These are phyloP conservation scores for Tuber microsphaerosporum DNA, from an alignment of 495 filamentous ascomycete genomes.

Conservation along the genomic window DNA sequence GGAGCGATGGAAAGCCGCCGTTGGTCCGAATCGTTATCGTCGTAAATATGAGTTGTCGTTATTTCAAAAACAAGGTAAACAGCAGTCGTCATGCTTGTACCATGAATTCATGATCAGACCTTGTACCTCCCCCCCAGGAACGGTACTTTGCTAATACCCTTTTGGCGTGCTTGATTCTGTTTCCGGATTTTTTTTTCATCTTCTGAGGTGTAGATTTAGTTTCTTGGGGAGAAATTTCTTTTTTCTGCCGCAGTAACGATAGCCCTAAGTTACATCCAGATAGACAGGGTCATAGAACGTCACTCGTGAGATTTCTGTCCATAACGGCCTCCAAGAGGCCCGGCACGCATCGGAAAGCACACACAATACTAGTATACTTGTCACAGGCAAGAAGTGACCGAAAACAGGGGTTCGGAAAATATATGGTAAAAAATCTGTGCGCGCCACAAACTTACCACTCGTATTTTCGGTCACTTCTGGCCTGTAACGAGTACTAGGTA, in stretches of 20 bases:
- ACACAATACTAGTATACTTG: neutral
- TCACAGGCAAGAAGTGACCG: too few species aligned
- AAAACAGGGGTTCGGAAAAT: too few species aligned
- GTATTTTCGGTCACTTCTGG: too few species aligned
- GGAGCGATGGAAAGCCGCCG: too few species aligned
- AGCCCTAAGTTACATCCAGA: neutral
- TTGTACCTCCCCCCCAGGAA: neutral
- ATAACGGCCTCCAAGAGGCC: neutral
- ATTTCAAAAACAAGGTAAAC: too few species aligned
- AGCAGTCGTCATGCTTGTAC: too few species aligned
- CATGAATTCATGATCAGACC: too few species aligned
- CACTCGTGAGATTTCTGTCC: neutral
- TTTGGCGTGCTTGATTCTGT: neutral
- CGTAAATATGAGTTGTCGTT: too few species aligned
- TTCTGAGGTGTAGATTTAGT: neutral
- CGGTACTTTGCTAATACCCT: neutral
- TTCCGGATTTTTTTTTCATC: neutral
- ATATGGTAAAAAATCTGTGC: too few species aligned
- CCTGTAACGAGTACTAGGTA: too few species aligned
- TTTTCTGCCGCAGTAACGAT: neutral
- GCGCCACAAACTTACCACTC: too few species aligned
- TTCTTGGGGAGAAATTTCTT: neutral
- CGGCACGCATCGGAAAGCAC: neutral
- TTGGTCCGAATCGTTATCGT: too few species aligned
- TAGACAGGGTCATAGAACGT: neutral